phyloP scores from a whole-genome alignment of 352 stramenopile genomes.

The Phytophthora ramorum region DNA sequence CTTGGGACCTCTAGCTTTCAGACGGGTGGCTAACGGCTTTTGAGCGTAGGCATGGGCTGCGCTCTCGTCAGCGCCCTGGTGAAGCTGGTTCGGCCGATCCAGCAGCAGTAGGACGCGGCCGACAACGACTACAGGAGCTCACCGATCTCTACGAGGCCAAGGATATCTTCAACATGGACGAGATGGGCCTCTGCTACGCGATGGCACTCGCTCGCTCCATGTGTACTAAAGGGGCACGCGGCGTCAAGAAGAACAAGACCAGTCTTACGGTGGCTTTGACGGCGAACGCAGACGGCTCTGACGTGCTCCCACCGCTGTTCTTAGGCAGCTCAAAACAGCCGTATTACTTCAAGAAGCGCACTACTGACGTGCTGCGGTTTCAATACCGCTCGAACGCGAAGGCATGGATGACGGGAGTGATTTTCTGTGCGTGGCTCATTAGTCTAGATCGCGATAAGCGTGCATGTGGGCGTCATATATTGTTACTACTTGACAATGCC shows the following conservation, averaged over 20 bases:
- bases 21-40: no score
- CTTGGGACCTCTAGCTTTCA: no score
- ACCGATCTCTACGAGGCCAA: no score
- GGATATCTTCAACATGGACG: no score
- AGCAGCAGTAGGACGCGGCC: no score
- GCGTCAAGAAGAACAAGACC: constrained; percentile 11
- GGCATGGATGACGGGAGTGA: constrained; percentile 4
- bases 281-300: constrained; percentile 9
- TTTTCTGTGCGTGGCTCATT: constrained; percentile 2
- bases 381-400: background rate
- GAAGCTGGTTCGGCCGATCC: no score
- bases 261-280: background rate
- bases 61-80: no score
- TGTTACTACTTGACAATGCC: background rate
- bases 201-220: no score
- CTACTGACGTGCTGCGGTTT: background rate
- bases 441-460: constrained; percentile 2
- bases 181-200: no score
- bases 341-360: constrained; percentile 2
- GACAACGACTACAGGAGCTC: no score
- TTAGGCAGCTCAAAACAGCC: background rate
- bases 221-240: background rate
- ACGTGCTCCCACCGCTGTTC: background rate
- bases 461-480: background rate
- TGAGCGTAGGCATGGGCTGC: no score